These are phyloP conservation scores for Solanum pimpinellifolium DNA, from an alignment of 257 asterid species.

Conservation along the genomic window DNA sequence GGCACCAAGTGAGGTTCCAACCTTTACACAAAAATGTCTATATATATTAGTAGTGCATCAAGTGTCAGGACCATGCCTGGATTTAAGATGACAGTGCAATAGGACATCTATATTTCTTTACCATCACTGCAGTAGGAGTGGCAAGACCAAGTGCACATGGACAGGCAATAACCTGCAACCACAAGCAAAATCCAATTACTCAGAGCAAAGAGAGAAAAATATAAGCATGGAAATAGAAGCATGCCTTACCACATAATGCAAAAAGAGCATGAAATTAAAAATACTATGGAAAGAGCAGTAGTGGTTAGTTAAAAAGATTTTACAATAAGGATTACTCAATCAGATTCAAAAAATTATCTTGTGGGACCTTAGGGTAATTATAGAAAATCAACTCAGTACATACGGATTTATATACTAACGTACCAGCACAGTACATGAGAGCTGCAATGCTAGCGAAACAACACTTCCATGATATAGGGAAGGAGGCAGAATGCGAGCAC, in stretches of 20 bases:
- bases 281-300: background rate
- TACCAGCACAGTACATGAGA: conserved; percentile 99
- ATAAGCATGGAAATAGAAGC: background rate
- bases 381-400: background rate
- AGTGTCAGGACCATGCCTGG: background rate
- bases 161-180: conserved; percentile 90
- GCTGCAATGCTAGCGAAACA: conserved; percentile 92
- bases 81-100: background rate
- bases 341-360: background rate
- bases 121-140: conserved; percentile 99
- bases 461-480: conserved; percentile 81
- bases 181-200: conserved; percentile 7
- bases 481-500: conserved; percentile 73
- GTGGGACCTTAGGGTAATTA: background rate
- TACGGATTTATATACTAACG: conserved; percentile 1
- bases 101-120: conserved; percentile 13
- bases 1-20: conserved; percentile 99
- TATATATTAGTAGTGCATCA: background rate
- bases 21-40: conserved; percentile 33
- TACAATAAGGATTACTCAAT: background rate
- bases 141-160: conserved; percentile 99
- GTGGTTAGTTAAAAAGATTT: background rate
- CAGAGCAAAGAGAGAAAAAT: background rate
- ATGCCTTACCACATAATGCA: background rate
- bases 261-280: background rate